phyloP scores from a whole-genome alignment of 1,284 basidiomycete species.

The Phellopilus nigrolimitatus region DNA sequence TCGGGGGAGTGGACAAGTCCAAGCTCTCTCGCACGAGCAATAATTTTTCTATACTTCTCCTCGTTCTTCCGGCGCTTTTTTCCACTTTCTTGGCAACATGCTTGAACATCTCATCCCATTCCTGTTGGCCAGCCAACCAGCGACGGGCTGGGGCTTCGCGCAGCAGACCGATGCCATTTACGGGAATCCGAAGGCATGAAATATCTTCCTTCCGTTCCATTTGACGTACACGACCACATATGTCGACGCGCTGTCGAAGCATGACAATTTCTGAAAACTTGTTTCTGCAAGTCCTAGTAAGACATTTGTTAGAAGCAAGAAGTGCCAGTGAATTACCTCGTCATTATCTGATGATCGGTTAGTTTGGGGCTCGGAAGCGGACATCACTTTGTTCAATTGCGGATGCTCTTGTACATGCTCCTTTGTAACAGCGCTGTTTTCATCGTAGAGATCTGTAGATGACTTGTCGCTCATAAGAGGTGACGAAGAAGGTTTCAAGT shows the following conservation, averaged over 20 bases:
- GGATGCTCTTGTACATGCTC: conserved; percentile 26
- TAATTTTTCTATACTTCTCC: conserved; percentile 36
- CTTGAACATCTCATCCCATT: conserved; percentile 52
- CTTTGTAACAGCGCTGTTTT: conserved; percentile 30
- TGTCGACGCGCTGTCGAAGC: conserved; percentile 86
- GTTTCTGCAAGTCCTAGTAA: conserved; percentile 18
- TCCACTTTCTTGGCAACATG: conserved; percentile 36
- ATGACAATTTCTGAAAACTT: conserved; percentile 38
- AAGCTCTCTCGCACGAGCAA: conserved; percentile 43
- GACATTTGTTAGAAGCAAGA: background rate
- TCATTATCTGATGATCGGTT: background rate
- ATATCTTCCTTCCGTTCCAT: conserved; percentile 73
- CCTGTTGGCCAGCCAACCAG: conserved; percentile 54
- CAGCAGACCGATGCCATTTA: conserved; percentile 62
- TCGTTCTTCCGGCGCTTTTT: conserved; percentile 37
- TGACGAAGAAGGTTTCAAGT: conserved; percentile 10
- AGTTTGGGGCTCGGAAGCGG: background rate
- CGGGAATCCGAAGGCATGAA: conserved; percentile 55
- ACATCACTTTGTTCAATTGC: conserved; percentile 20
- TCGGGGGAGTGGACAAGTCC: conserved; percentile 36
- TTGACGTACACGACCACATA: conserved; percentile 69
- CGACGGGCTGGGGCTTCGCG: conserved; percentile 54
- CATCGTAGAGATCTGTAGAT: conserved; percentile 31
- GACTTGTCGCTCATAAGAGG: conserved; percentile 11
- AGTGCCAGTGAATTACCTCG: background rate